phyloP scores from a whole-genome alignment of 2,329 filamentous ascomycete species.

The Pestalotiopsis sp. region DNA sequence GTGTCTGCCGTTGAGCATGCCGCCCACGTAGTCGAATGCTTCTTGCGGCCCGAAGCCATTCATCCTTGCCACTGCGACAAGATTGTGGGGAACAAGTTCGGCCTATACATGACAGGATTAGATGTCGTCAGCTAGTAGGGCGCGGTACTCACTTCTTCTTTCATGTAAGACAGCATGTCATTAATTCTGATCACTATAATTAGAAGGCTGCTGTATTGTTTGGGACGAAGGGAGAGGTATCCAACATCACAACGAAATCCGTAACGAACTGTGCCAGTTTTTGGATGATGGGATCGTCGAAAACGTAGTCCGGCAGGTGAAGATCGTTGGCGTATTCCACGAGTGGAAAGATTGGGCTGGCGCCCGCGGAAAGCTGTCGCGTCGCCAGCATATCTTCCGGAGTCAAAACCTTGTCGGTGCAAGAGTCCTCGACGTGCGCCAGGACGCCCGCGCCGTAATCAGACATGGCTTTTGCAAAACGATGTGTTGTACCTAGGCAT shows the following conservation, averaged over 20 bases:
- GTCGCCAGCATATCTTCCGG: slow-evolving; percentile 18
- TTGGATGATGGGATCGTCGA: background rate
- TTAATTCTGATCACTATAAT: slow-evolving; percentile 13
- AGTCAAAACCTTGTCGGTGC: background rate
- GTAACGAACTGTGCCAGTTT: background rate
- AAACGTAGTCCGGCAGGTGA: slow-evolving; percentile 3
- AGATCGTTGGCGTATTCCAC: slow-evolving; percentile 18
- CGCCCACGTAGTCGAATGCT: slow-evolving; percentile 17
- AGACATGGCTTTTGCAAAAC: background rate
- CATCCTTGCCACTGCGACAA: slow-evolving; percentile 18
- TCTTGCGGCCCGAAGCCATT: slow-evolving; percentile 17
- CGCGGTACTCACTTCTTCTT: slow-evolving; percentile 16
- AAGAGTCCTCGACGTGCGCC: slow-evolving; percentile 16
- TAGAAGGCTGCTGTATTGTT: background rate
- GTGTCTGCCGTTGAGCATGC: slow-evolving; percentile 17
- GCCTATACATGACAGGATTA: background rate
- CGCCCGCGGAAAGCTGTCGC: slow-evolving; percentile 16
- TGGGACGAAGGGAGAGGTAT: background rate
- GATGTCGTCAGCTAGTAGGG: background rate
- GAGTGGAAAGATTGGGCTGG: slow-evolving; percentile 14
- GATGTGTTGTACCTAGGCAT: background rate
- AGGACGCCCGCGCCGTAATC: background rate
- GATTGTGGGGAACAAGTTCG: slow-evolving; percentile 20
- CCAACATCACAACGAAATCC: background rate
- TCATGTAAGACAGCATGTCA: slow-evolving; percentile 20